Evolutionary conservation across 2,329 filamentous ascomycete species (phyloP).

Genomic region (Paramyrothecium sp.): DNA sequence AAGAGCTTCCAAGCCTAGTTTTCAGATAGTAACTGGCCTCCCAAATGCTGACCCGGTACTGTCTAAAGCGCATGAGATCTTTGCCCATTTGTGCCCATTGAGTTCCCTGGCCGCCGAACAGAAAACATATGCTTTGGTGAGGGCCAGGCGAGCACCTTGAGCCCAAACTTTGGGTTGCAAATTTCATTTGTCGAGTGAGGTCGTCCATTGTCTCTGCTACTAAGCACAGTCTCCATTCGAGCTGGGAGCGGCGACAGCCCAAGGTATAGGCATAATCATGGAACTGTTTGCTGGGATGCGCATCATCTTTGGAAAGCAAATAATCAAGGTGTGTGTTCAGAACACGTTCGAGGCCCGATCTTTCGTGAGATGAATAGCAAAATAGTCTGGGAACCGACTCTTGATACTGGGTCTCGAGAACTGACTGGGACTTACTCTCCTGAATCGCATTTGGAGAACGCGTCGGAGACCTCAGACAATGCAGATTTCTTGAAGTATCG

Average conservation of each 20-base stretch:
- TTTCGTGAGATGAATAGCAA: slow-evolving; percentile 43
- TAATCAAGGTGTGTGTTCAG: slow-evolving; percentile 32
- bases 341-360: slow-evolving; percentile 33
- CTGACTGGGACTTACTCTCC: not conserved
- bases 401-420: not conserved
- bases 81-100: slow-evolving; percentile 42
- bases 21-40: slow-evolving; percentile 28
- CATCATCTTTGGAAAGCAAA: slow-evolving; percentile 16
- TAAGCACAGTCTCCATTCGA: slow-evolving; percentile 41
- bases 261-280: slow-evolving; percentile 46
- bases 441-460: too few species aligned
- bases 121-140: slow-evolving; percentile 32
- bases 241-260: slow-evolving; percentile 38
- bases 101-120: slow-evolving; percentile 43
- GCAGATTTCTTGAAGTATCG: slow-evolving; percentile 21
- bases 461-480: not conserved
- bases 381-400: slow-evolving; percentile 32
- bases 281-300: slow-evolving; percentile 18
- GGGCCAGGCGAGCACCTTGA: slow-evolving; percentile 22
- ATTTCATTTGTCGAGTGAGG: slow-evolving; percentile 26
- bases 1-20: slow-evolving; percentile 24
- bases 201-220: slow-evolving; percentile 32
- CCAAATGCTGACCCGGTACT: slow-evolving; percentile 38
- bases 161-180: slow-evolving; percentile 12
- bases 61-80: slow-evolving; percentile 37